Conservation (phyloP, 176 grass and related monocot genomes). For the Lolium rigidum region DNA sequence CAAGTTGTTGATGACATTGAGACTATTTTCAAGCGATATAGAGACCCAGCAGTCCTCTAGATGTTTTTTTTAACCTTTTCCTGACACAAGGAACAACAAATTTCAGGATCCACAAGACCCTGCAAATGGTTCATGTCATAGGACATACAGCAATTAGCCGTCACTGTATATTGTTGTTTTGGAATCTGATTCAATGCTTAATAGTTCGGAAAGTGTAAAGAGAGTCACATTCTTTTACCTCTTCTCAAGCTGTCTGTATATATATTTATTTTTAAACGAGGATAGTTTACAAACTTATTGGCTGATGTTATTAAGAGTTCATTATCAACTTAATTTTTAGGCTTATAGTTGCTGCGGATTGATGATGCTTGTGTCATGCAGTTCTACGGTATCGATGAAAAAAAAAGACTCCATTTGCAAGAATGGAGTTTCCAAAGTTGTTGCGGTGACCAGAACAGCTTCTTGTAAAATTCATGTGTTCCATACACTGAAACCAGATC, state of each 20-base stretch:
- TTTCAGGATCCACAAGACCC: neutral
- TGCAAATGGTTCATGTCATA: neutral
- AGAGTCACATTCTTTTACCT: neutral
- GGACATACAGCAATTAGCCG: neutral
- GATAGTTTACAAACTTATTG: too few species aligned
- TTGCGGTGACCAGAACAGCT: neutral
- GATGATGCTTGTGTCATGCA: neutral
- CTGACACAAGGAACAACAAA: neutral
- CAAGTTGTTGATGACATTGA: conserved; percentile 65
- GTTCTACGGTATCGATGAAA: neutral
- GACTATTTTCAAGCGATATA: conserved; percentile 75
- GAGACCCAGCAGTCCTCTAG: conserved; percentile 73
- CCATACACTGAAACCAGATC: neutral
- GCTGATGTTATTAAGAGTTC: neutral
- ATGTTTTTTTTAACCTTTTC: neutral
- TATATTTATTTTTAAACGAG: too few species aligned
- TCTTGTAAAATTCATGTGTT: neutral
- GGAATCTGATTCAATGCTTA: neutral
- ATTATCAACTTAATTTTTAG: neutral
- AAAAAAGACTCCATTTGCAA: neutral
- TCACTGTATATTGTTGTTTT: neutral
- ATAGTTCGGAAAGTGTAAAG: neutral
- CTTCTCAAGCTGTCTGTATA: neutral
- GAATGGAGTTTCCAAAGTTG: neutral
- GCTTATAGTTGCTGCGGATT: neutral